Conservation (phyloP, 2,329 filamentous ascomycete species). For the Clonostachys chloroleuca region DNA sequence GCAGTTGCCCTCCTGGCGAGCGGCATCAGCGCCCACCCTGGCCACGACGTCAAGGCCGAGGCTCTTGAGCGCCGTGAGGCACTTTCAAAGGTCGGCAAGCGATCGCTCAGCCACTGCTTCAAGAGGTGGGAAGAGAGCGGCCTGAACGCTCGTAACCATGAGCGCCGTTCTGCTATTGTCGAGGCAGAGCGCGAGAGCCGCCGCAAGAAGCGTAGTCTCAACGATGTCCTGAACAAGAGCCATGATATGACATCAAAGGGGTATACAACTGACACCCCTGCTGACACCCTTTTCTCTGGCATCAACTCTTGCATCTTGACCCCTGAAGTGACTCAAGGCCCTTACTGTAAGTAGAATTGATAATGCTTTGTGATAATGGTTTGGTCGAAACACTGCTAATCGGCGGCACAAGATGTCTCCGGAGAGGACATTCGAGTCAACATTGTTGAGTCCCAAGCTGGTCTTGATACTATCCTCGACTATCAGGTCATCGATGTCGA, state of each 20-base stretch:
- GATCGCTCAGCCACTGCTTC: slow-evolving; percentile 40
- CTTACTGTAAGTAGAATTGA: slow-evolving; percentile 24
- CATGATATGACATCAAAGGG: slow-evolving; percentile 28
- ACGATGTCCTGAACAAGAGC: slow-evolving; percentile 23
- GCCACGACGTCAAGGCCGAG: slow-evolving; percentile 42
- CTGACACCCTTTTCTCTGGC: slow-evolving; percentile 27
- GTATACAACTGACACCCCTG: slow-evolving; percentile 19
- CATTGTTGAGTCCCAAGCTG: slow-evolving; percentile 31
- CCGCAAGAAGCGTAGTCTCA: slow-evolving; percentile 17
- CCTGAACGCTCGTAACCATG: slow-evolving; percentile 49
- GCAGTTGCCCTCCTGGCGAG: too few species aligned
- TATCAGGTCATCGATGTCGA: slow-evolving; percentile 35
- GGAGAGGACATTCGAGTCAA: slow-evolving; percentile 27
- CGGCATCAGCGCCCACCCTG: slow-evolving; percentile 32
- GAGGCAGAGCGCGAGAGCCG: slow-evolving; percentile 34
- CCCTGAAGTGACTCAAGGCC: slow-evolving; percentile 45
- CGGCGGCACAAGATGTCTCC: slow-evolving; percentile 13
- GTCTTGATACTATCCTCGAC: slow-evolving; percentile 33
- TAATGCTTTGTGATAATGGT: neutral
- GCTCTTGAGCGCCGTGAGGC: slow-evolving; percentile 42
- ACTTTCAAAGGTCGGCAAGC: slow-evolving; percentile 24
- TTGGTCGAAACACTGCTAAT: neutral
- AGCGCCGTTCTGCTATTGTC: slow-evolving; percentile 34
- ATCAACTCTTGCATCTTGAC: slow-evolving; percentile 39
- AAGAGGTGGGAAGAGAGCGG: slow-evolving; percentile 34